These are phyloP conservation scores for Lobosporangium transversale DNA, from an alignment of 192 early-diverging fungal species.

Conservation along the genomic window DNA sequence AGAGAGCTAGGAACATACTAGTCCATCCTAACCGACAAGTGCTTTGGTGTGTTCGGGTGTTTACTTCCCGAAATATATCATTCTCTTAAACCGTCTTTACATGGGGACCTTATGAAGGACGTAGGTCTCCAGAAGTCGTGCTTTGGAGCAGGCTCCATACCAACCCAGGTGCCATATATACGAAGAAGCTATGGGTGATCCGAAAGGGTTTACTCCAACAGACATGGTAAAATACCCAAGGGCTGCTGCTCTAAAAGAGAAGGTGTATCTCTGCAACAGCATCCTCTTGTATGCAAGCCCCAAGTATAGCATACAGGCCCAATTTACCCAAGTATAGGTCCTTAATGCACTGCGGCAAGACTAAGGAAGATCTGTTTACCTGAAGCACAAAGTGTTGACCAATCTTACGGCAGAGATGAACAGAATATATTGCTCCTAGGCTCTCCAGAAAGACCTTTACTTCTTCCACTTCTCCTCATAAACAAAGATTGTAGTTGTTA, in stretches of 20 bases:
- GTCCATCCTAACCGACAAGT: neutral
- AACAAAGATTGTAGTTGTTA: no score
- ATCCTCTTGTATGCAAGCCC: constrained; percentile 11
- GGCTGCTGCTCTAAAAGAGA: constrained; percentile 39
- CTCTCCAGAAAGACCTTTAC: no score
- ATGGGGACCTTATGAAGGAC: no score
- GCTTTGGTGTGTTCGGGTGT: constrained; percentile 40
- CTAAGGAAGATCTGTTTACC: constrained; percentile 7
- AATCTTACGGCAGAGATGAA: no score
- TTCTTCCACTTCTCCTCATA: no score
- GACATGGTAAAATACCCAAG: no score
- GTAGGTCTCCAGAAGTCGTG: no score
- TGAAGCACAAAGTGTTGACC: constrained; percentile 14
- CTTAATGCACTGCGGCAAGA: neutral
- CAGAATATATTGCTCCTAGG: constrained; percentile 4
- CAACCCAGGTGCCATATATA: no score
- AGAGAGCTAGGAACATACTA: no score
- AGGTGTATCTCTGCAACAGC: no score
- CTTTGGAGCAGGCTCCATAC: constrained; percentile 39
- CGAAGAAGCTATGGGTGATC: no score
- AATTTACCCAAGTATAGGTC: constrained; percentile 7
- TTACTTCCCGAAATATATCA: constrained; percentile 6
- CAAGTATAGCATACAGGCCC: constrained; percentile 22
- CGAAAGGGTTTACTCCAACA: no score
- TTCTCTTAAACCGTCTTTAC: constrained; percentile 37